These are phyloP conservation scores for Bruguiera hainesii DNA, from an alignment of 441 rosid genomes.

Conservation along the genomic window DNA sequence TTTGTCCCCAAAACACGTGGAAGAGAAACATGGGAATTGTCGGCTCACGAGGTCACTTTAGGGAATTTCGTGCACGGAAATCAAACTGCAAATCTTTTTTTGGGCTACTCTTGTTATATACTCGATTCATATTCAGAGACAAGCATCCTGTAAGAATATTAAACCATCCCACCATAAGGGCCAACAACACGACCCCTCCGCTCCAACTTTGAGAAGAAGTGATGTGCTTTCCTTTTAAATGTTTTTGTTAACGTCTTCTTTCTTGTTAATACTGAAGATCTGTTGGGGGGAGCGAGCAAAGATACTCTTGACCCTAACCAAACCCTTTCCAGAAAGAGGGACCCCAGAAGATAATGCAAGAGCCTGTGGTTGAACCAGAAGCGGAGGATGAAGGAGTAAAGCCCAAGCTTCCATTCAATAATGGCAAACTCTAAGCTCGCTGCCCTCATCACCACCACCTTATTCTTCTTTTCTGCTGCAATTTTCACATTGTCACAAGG, in stretches of 20 bases:
- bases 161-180: background rate
- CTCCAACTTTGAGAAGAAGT: background rate
- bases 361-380: slow-evolving; percentile 45
- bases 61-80: background rate
- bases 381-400: slow-evolving; percentile 43
- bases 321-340: slow-evolving; percentile 8
- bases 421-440: slow-evolving; percentile 56
- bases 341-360: slow-evolving; percentile 65
- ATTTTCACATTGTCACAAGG: slow-evolving; percentile 32
- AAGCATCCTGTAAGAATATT: background rate
- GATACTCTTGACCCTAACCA: slow-evolving; percentile 11
- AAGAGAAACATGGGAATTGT: background rate
- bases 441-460: slow-evolving; percentile 19
- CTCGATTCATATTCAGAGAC: background rate
- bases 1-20: background rate
- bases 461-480: slow-evolving; percentile 26
- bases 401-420: slow-evolving; percentile 47
- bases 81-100: background rate
- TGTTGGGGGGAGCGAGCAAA: slow-evolving; percentile 15
- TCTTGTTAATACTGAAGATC: slow-evolving; percentile 10
- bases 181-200: background rate
- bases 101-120: too few species aligned
- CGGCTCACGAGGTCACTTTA: slow-evolving; percentile 11
- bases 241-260: slow-evolving; percentile 2
- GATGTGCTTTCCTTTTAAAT: background rate